Base-by-base conservation (phyloP, 805 yeast species). In the Starmerella stigmatis region DNA sequence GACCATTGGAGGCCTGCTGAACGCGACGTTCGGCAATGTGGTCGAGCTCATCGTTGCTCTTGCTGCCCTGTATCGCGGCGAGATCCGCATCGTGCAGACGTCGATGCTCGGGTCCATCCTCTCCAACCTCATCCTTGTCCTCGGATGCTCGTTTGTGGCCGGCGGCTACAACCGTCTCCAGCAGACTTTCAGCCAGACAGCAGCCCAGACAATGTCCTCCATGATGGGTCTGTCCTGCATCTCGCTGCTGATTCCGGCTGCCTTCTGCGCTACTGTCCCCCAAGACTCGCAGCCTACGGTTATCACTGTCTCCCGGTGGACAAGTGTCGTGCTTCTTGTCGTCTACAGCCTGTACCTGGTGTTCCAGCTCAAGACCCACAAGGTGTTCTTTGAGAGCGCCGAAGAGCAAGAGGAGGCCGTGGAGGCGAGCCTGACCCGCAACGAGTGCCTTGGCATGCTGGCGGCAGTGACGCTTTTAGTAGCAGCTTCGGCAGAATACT, bases 21-120 rank as follows among this genome's bases (percentile, higher is more conserved):
- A 92, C 65, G 98, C 98, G 2, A 88, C 97, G 9, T 85, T 92
- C 62, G 98, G 98, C 48, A 92, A 92, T 63, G 97, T 97, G 2
- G 96, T 92, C 19, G 98, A 92, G 67, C 76, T 92, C 49, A 92
- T 92, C 63, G 97, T 92, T 28, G 83, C 95, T 1, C 70, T 92
- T 22, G 86, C 92, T 55, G 98, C 98, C 1, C 70, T 92, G 57
- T 71, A 67, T 54, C 81, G 83, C 35, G 83, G 85, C 54, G 96
- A 92, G 65, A 78, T 92, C 42, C 74, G 94, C 52, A 88, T 92
- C 58, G 97, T 92, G 23, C 97, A 92, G 65, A 94, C 97, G 2
- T 83, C 94, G 17, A 89, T 92, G 97, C 73, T 92, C 47, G 98
- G 98, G 26, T 81, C 94, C 43, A 84, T 92, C 50, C 70, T 92